These are phyloP conservation scores for Cytospora mali DNA, from an alignment of 2,329 filamentous ascomycete genomes.

Conservation along the genomic window DNA sequence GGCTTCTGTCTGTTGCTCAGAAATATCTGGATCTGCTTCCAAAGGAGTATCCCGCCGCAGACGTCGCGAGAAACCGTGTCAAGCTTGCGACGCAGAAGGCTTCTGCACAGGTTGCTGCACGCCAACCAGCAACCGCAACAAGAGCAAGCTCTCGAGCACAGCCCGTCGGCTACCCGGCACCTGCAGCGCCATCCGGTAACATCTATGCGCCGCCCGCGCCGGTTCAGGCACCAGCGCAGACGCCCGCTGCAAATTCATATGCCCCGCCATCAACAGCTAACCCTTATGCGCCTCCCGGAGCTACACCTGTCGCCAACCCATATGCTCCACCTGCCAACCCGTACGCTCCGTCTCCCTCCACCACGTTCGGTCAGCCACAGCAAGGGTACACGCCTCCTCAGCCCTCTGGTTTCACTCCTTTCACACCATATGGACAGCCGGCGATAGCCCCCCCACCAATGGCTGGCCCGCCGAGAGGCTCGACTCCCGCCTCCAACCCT, in stretches of 20 bases:
- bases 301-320: constrained; percentile 37
- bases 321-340: constrained; percentile 41
- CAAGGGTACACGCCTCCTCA: constrained; percentile 33
- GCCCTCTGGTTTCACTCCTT: constrained; percentile 34
- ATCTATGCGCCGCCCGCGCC: constrained; percentile 39
- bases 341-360: constrained; percentile 40
- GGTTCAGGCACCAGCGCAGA: constrained; percentile 3
- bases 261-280: constrained; percentile 31
- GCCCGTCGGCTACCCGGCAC: constrained; percentile 53
- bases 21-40: constrained; percentile 91
- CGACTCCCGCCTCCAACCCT: constrained; percentile 66
- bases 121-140: constrained; percentile 36
- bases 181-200: constrained; percentile 36
- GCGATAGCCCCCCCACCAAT: constrained; percentile 35
- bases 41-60: constrained; percentile 78
- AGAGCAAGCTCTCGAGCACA: constrained; percentile 38
- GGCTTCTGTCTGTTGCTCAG: constrained; percentile 82
- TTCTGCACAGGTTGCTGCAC: constrained; percentile 42
- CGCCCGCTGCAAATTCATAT: constrained; percentile 17
- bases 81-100: constrained; percentile 74
- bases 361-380: constrained; percentile 28
- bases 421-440: constrained; percentile 42
- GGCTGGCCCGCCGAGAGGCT: constrained; percentile 54
- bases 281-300: constrained; percentile 36
- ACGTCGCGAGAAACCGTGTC: constrained; percentile 83